A percentile compares a stretch with the other conserved stretches of the same genome.
These are phyloP conservation scores for Auricularia sp. DNA, from an alignment of 768 basidiomycete genomes.

Conservation along the genomic window DNA sequence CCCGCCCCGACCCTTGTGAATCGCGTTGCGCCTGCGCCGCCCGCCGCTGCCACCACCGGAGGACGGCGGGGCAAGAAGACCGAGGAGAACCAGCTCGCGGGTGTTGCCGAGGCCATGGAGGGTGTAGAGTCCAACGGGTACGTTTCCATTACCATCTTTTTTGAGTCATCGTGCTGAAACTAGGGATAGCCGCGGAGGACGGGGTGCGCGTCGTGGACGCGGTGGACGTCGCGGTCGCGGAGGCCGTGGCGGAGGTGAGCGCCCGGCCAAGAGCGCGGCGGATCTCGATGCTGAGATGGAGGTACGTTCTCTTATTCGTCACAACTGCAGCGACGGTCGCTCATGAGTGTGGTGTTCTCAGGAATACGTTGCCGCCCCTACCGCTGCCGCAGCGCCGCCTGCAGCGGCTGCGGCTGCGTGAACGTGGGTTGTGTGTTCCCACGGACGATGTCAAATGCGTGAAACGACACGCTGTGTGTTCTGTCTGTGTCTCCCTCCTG, in stretches of 20 bases:
- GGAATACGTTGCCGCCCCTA: background rate
- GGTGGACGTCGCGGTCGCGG: constrained; percentile 30
- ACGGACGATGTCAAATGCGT: background rate
- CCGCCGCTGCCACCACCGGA: constrained; percentile 21
- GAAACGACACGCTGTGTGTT: background rate
- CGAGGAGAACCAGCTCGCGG: constrained; percentile 13
- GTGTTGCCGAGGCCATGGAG: constrained; percentile 17
- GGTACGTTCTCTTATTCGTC: constrained; percentile 36
- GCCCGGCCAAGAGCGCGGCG: constrained; percentile 72
- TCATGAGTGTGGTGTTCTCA: background rate
- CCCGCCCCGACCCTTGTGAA: constrained; percentile 56
- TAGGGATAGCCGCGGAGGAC: constrained; percentile 4
- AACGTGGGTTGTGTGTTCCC: background rate
- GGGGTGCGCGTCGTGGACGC: constrained; percentile 37
- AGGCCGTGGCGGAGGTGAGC: constrained; percentile 40
- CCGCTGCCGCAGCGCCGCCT: background rate
- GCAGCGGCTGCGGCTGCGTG: background rate
- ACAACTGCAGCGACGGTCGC: background rate
- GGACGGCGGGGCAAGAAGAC: constrained; percentile 5
- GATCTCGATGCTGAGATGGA: constrained; percentile 98
- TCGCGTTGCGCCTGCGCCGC: constrained; percentile 71
- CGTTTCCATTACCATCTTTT: background rate
- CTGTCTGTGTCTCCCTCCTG: too few relatives aligned
- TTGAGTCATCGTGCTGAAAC: too few relatives aligned
- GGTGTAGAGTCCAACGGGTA: constrained; percentile 7